Conservation (phyloP, 768 basidiomycete species). For the Leucocoprinus birnbaumii region DNA sequence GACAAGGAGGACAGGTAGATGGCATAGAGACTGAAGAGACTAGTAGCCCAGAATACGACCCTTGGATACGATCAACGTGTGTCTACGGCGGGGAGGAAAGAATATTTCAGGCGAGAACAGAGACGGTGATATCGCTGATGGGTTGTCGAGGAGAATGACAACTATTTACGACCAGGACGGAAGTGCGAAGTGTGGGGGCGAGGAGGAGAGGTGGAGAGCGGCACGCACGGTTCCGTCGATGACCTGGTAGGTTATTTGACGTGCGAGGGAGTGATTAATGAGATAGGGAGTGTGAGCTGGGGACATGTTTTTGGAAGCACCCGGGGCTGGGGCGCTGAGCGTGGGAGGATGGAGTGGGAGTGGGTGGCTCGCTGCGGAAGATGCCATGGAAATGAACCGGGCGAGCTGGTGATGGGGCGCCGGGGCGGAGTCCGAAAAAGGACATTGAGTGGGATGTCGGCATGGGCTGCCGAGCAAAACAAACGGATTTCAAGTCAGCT, state of each 20-base stretch:
- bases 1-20: not conserved
- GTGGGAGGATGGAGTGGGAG: constrained; percentile 13
- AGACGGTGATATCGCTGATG: constrained; percentile 13
- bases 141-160: not conserved
- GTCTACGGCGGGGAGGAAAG: not conserved
- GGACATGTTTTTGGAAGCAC: constrained; percentile 6
- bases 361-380: constrained; percentile 10
- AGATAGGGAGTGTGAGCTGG: not conserved
- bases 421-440: constrained; percentile 13
- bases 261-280: constrained; percentile 3
- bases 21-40: not conserved
- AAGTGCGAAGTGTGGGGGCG: not conserved
- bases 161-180: not conserved
- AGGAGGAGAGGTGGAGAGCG: too few species aligned
- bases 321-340: too few species aligned
- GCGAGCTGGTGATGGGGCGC: constrained; percentile 11
- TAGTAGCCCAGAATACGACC: not conserved
- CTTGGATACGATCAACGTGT: constrained; percentile 8
- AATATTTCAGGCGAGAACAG: constrained; percentile 1
- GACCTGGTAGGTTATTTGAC: constrained; percentile 8
- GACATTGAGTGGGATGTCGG: constrained; percentile 12
- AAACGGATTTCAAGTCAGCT: constrained; percentile 15
- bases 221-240: not conserved
- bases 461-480: constrained; percentile 12
- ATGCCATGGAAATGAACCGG: constrained; percentile 11